These are phyloP conservation scores for Saturnispora diversa DNA, from an alignment of 805 yeast genomes.

Conservation along the genomic window DNA sequence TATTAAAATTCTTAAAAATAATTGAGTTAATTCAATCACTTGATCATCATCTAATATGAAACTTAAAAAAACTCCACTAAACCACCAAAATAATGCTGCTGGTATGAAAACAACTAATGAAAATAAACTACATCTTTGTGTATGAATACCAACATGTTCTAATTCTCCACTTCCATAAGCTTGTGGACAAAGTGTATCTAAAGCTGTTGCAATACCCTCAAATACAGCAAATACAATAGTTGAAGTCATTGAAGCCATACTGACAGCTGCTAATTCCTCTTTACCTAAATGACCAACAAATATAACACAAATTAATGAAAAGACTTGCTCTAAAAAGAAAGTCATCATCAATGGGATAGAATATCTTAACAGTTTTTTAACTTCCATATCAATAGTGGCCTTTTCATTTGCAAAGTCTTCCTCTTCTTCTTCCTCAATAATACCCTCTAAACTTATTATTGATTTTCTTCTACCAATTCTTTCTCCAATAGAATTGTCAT, in stretches of 20 bases:
- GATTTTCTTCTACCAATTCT: conserved; percentile 7
- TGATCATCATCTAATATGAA: conserved; percentile 38
- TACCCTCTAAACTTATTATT: conserved; percentile 13
- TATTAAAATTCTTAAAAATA: conserved; percentile 46
- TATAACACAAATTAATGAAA: conserved; percentile 70
- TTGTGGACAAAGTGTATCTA: conserved; percentile 75
- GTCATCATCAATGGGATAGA: conserved; percentile 56
- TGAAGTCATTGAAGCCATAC: conserved; percentile 72
- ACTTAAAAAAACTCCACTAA: conserved; percentile 40
- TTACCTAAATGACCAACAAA: conserved; percentile 72
- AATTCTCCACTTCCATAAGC: conserved; percentile 64
- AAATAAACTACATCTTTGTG: conserved; percentile 58
- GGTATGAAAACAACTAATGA: conserved; percentile 53
- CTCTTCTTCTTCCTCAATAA: conserved; percentile 15
- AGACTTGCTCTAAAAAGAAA: conserved; percentile 48
- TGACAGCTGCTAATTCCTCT: conserved; percentile 66
- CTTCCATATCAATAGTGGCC: conserved; percentile 24
- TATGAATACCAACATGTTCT: conserved; percentile 57
- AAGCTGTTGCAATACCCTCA: conserved; percentile 68
- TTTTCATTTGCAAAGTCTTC: conserved; percentile 29
- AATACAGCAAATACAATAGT: conserved; percentile 65
- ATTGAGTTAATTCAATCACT: conserved; percentile 46
- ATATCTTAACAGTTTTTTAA: conserved; percentile 32
- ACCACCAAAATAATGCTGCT: conserved; percentile 55
- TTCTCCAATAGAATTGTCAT: neutral